Base-by-base conservation (phyloP, 2,329 filamentous ascomycete genomes). In the Sclerotiophoma versabilis region DNA sequence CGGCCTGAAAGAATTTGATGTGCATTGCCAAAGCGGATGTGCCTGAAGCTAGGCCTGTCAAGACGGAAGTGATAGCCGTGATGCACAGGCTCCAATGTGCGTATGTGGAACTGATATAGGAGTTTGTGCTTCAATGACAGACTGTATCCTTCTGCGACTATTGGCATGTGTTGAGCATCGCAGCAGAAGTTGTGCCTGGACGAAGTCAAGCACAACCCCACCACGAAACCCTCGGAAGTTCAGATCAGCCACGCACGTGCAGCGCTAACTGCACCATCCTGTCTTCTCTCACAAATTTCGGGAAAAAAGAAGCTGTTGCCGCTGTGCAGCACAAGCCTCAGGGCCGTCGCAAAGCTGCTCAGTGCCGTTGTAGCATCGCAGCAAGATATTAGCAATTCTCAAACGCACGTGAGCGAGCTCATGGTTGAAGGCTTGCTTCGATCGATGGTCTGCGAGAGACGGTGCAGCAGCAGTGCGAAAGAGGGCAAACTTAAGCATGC, bases 41-140 rank as follows among this genome's bases (percentile, higher is more conserved):
- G 29, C 36, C 30, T 41, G 33, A 15, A 30, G 22, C 33, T 49
- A 37, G 27, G 17, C 33, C 22, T 48, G 39, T 49, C 51, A 32
- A 44, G 34, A 33, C 46, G 23, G 19, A 29, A 44, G 27, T 34
- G 27, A 44, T 39, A 20, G n/a, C 25, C 29, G 20, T 10, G 37
- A n/a, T 22, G 44, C 45, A 49, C 39, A 23, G 27, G 5, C 30
- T 32, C n/a, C 4, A 23, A 32, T 45, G 15, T 26, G 7, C 22
- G 14, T 15, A 41, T 41, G 19, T 17, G 17, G 20, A 33, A 37
- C 15, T 26, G 20, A 19, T 39, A 33, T 20, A 25, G 17, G 4
- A 23, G 22, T 25, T n/a, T 26, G 19, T 38, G 20, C 33, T 23
- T 51, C 39, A 17, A 51, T 17, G 19, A 12, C 6, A 15, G 5